Evolutionary conservation across 1,139 yeast species (phyloP).

Genomic region (Debaryomyces fabryi): DNA sequence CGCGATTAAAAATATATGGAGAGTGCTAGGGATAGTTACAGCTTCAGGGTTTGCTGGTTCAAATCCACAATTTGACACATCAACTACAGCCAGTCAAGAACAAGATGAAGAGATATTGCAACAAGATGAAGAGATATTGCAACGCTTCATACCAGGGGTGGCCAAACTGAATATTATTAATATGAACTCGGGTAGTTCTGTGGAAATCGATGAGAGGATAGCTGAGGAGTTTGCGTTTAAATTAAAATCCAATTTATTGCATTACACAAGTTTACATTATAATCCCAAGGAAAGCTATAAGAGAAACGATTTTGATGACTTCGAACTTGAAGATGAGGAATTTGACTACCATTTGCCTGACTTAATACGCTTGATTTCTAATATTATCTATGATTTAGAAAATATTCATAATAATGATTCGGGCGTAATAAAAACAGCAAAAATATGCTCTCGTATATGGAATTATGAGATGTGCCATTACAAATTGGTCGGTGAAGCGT

Average conservation of each 20-base stretch:
- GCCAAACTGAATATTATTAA: neutral
- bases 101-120: neutral
- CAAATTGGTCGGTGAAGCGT: conserved; percentile 25
- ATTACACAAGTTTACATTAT: neutral
- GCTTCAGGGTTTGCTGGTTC: conserved; percentile 4
- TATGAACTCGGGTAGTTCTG: neutral
- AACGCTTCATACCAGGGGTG: neutral
- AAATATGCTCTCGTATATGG: conserved; percentile 25
- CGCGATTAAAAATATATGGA: conserved; percentile 6
- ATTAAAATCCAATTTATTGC: conserved; percentile 3
- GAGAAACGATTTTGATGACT: neutral
- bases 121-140: neutral
- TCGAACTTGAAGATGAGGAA: conserved; percentile 15
- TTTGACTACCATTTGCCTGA: conserved; percentile 22
- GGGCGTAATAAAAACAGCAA: conserved; percentile 13
- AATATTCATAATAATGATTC: conserved; percentile 11
- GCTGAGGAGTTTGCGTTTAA: neutral
- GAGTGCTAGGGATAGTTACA: conserved; percentile 5
- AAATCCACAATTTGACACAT: neutral
- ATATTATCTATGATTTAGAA: conserved; percentile 21
- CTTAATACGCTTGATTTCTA: conserved; percentile 22
- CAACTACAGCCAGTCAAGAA: neutral
- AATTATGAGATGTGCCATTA: conserved; percentile 19
- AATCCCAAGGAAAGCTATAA: neutral
- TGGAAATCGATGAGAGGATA: neutral